Evolutionary conservation across 2,329 filamentous ascomycete species (phyloP).

Genomic region (Leptographium flavum): DNA sequence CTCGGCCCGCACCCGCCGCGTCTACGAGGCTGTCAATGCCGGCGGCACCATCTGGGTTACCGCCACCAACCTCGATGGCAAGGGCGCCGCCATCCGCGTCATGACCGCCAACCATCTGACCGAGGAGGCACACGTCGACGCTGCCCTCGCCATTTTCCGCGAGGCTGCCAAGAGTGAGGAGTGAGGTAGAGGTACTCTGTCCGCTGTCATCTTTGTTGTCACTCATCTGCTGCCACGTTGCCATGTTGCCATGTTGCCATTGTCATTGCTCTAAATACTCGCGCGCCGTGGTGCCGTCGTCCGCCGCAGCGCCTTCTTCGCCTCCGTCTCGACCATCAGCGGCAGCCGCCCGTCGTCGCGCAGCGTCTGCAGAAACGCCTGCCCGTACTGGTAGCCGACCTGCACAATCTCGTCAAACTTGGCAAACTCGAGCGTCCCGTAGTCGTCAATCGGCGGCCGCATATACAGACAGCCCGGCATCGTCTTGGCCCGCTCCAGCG

Average conservation of each 20-base stretch:
- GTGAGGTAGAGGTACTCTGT: too few relatives aligned
- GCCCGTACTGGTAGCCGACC: conserved; percentile 75
- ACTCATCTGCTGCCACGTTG: too few relatives aligned
- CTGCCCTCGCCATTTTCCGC: conserved; percentile 62
- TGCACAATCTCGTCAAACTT: conserved; percentile 97
- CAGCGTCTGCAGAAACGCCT: conserved; percentile 62
- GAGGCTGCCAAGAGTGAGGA: conserved; percentile 46
- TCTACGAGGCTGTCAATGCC: conserved; percentile 63
- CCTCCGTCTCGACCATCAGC: conserved; percentile 56
- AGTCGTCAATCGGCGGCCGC: conserved; percentile 84
- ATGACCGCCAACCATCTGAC: conserved; percentile 58
- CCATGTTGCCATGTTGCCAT: neutral
- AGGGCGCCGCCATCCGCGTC: conserved; percentile 63
- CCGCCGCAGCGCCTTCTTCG: conserved; percentile 60
- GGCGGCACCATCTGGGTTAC: conserved; percentile 73
- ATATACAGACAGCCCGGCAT: conserved; percentile 90
- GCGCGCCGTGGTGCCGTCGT: conserved; percentile 69
- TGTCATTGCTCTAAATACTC: conserved; percentile 42
- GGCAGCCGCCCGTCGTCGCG: conserved; percentile 65
- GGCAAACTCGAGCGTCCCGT: conserved; percentile 88
- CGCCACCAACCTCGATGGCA: conserved; percentile 54
- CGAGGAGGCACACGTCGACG: conserved; percentile 57
- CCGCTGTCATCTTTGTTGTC: too few relatives aligned
- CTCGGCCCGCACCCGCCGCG: conserved; percentile 50
- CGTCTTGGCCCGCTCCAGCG: conserved; percentile 81